Evolutionary conservation across 2,329 filamentous ascomycete species (phyloP).

Genomic region (Colletotrichum spaethianum): DNA sequence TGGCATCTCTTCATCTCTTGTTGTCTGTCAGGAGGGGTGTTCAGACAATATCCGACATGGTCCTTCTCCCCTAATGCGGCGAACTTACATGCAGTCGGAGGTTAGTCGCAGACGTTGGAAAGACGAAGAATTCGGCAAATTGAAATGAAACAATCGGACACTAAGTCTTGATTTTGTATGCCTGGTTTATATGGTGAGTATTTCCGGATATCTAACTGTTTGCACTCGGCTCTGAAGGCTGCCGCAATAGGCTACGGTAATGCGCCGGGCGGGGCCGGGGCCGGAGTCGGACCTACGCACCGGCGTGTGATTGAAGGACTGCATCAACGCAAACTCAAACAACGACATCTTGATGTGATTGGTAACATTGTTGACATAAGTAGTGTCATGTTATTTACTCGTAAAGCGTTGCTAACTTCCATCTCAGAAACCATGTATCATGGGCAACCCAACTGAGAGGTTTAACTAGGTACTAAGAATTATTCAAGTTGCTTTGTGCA

Average conservation of each 20-base stretch:
- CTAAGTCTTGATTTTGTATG: not conserved
- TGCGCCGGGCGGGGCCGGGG: not conserved
- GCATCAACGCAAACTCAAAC: not conserved
- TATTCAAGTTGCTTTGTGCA: not conserved
- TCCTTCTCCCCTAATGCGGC: not conserved
- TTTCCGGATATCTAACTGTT: not conserved
- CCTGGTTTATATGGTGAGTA: not conserved
- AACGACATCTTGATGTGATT: not conserved
- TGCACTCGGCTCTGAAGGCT: not conserved
- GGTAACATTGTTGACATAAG: not conserved
- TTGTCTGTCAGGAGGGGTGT: not conserved
- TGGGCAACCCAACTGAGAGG: conserved; percentile 19
- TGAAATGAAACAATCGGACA: not conserved
- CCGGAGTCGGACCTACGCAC: not conserved
- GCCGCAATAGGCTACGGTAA: not conserved
- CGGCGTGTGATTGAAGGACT: not conserved
- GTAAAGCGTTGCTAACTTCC: conserved; percentile 9
- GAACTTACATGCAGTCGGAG: too few species aligned
- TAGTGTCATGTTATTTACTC: not conserved
- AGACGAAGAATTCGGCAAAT: not conserved
- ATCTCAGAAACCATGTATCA: conserved; percentile 1
- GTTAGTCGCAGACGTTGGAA: too few species aligned
- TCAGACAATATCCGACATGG: not conserved
- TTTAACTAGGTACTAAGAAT: conserved; percentile 23
- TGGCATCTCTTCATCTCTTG: not conserved